Percentiles rank a stretch among this genome's conserved stretches.
Conservation (phyloP, 257 asterid species). For the Parsonsia alboflavescens region DNA sequence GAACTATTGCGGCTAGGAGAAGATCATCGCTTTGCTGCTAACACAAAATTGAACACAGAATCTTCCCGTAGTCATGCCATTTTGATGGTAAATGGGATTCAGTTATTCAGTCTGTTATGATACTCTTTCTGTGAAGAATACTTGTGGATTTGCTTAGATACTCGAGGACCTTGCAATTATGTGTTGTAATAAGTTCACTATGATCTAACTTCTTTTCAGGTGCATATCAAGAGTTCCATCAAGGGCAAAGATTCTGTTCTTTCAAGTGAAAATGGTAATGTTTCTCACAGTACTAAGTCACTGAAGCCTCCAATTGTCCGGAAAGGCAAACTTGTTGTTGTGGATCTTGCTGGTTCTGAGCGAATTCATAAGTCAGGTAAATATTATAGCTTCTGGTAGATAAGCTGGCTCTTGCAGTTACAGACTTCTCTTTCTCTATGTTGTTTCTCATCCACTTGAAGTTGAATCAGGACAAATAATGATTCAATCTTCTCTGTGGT, state of each 20-base stretch:
- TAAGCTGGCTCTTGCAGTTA: not conserved
- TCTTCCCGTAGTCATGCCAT: slow-evolving; percentile 95
- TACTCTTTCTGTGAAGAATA: slow-evolving; percentile 1
- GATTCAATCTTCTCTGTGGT: not conserved
- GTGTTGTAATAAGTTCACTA: not conserved
- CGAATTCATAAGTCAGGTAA: slow-evolving; percentile 78
- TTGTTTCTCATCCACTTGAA: not conserved
- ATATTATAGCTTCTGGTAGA: slow-evolving; percentile 10
- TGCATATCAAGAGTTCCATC: slow-evolving; percentile 61
- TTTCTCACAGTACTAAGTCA: slow-evolving; percentile 38
- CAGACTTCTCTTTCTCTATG: not conserved
- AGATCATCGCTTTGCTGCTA: slow-evolving; percentile 82
- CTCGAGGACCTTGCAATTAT: slow-evolving; percentile 2
- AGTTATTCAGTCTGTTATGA: not conserved
- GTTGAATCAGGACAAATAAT: not conserved
- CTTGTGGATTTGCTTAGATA: slow-evolving; percentile 5
- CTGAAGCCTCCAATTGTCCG: slow-evolving; percentile 68
- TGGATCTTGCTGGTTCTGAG: slow-evolving; percentile 98
- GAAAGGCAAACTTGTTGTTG: slow-evolving; percentile 71
- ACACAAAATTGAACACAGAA: slow-evolving; percentile 80
- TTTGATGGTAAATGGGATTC: slow-evolving; percentile 50
- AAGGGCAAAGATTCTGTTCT: slow-evolving; percentile 55
- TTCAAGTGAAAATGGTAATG: slow-evolving; percentile 51
- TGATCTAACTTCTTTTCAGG: slow-evolving; percentile 30
- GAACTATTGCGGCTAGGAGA: slow-evolving; percentile 73